phyloP scores from a whole-genome alignment of 2,329 filamentous ascomycete species.

The Calonectria pseudoturangicola region DNA sequence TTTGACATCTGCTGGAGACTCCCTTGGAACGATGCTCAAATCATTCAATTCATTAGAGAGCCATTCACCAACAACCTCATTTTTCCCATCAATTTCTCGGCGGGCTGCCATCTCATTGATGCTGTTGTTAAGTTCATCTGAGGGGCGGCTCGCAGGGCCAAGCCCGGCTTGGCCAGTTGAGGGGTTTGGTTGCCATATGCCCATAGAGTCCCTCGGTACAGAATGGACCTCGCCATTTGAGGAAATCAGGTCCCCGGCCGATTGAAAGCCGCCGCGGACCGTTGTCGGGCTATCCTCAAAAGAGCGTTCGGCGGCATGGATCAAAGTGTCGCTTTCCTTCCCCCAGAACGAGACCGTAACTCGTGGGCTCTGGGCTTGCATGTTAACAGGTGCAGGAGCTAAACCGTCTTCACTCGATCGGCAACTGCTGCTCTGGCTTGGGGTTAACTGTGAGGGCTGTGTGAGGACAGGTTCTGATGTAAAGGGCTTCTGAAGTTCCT shows the following conservation, averaged over 20 bases:
- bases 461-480: conserved; percentile 57
- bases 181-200: conserved; percentile 63
- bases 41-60: conserved; percentile 61
- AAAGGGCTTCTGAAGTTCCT: conserved; percentile 64
- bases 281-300: conserved; percentile 62
- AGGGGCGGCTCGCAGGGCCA: conserved; percentile 66
- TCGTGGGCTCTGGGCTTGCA: conserved; percentile 70
- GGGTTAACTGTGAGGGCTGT: conserved; percentile 65
- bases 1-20: conserved; percentile 50
- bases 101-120: conserved; percentile 68
- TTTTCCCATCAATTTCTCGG: conserved; percentile 67
- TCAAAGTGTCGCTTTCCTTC: conserved; percentile 61
- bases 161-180: conserved; percentile 67
- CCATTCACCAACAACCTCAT: conserved; percentile 72
- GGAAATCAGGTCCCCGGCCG: conserved; percentile 64
- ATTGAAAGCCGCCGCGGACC: conserved; percentile 59
- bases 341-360: conserved; percentile 76
- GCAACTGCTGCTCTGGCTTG: conserved; percentile 69
- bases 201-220: conserved; percentile 62
- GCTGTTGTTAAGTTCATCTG: conserved; percentile 68
- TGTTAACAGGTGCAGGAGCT: conserved; percentile 61
- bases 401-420: conserved; percentile 71
- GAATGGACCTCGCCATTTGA: conserved; percentile 52
- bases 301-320: conserved; percentile 63
- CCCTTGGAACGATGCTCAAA: conserved; percentile 51